Percentiles rank a stretch among this genome's conserved stretches.
Conservation (phyloP, 2,329 filamentous ascomycete genomes). For the Ascochyta rabiei region DNA sequence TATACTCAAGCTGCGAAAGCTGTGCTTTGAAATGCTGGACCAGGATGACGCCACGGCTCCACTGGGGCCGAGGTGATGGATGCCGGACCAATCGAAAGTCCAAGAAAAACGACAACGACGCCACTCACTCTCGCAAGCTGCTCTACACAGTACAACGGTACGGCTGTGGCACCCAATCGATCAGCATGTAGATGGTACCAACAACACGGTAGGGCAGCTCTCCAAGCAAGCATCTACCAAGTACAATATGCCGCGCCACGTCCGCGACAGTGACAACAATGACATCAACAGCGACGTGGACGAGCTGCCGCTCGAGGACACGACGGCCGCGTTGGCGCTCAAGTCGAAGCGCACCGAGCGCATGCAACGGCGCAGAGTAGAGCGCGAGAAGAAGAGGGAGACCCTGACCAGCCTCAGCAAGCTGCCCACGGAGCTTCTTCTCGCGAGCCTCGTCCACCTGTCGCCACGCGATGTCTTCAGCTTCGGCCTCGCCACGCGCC, state of each 20-base stretch:
- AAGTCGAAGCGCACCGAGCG: slow-evolving; percentile 62
- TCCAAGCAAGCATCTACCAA: background rate
- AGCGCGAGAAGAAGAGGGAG: slow-evolving; percentile 37
- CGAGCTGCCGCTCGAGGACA: slow-evolving; percentile 55
- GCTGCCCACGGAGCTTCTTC: slow-evolving; percentile 61
- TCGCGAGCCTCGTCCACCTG: slow-evolving; percentile 56
- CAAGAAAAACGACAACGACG: background rate
- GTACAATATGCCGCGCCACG: slow-evolving; percentile 32
- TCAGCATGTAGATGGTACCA: too few species aligned
- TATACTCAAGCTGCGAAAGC: slow-evolving; percentile 16
- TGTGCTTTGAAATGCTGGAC: slow-evolving; percentile 31
- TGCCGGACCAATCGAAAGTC: slow-evolving; percentile 19
- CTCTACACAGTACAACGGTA: too few species aligned
- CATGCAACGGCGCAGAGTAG: slow-evolving; percentile 49
- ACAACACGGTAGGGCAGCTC: too few species aligned
- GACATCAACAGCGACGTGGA: slow-evolving; percentile 37
- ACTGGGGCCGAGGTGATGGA: slow-evolving; percentile 16
- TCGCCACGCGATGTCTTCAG: slow-evolving; percentile 59
- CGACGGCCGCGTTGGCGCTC: slow-evolving; percentile 56
- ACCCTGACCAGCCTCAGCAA: slow-evolving; percentile 49
- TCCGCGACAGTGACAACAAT: slow-evolving; percentile 6
- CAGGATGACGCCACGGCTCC: slow-evolving; percentile 27
- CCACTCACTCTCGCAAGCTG: too few species aligned
- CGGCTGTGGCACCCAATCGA: too few species aligned
- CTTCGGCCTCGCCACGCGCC: slow-evolving; percentile 52